Evolutionary conservation across 2,329 filamentous ascomycete species (phyloP), one percentile per base, ranked within the genome.

Genomic region (Aureobasidium melanogenum): DNA sequence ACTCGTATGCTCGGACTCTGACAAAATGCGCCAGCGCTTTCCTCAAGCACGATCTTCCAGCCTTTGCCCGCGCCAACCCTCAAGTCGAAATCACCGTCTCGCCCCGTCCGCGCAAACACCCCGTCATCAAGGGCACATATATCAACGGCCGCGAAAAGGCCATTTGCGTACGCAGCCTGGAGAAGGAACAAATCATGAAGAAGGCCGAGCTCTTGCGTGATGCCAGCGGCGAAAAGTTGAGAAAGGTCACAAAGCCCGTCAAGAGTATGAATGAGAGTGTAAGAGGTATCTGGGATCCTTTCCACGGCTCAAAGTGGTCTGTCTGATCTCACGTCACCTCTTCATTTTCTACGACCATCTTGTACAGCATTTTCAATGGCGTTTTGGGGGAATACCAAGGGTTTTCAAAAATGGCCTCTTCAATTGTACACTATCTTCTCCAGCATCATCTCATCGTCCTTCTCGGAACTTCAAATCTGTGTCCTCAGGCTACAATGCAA

Each of bases 1-100:
- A 43, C 47, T 52, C 14, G 9, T 19, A 34, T 44, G 10, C 19
- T 5, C 24, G 3, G 17, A 5, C 28, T 26, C 57, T 51, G 14
- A 60, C 47, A 44, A 0, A 6, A n/a, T 19, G 19, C 12, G 52
- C 51, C 69, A 95, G 91, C 70, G 78, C 85, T 68, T 97, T 96
- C 80, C 86, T 97, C 74, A 88, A 88, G 74, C 81, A 86, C 64
- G 79, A 84, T 44, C 87, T 97, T 62, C 80, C 87, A 52, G 77
- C 81, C 66, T 97, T 99, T 77, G 92, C 92, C 60, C 79, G 84
- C 67, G 78, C 82, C 69, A 89, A 97, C 77, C 91, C 93, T 32
- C 84, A 90, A 74, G 86, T 97, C 80, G 92, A 97, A 78, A 90
- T 99, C 77, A 85, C 85, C 70, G 85, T 99, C 63, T 95, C 92